Conservation (phyloP, 2,329 filamentous ascomycete genomes). For the Penicillium griseofulvum region DNA sequence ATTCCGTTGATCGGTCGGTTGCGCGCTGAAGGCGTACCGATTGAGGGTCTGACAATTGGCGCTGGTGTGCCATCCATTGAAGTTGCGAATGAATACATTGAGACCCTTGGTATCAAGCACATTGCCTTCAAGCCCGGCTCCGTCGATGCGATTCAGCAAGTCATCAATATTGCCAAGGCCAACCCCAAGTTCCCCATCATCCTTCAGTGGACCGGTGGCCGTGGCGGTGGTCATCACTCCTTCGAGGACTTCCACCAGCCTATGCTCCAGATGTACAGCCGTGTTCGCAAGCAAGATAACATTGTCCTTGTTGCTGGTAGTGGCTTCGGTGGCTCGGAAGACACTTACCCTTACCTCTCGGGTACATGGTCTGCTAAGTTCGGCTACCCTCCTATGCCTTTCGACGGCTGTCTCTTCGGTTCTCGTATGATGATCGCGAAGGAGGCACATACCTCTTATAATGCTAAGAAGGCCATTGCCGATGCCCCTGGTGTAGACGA, state of each 20-base stretch:
- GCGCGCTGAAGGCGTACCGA: conserved; percentile 79
- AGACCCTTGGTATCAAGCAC: conserved; percentile 88
- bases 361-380: conserved; percentile 84
- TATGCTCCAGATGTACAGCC: conserved; percentile 84
- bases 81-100: conserved; percentile 88
- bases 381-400: conserved; percentile 89
- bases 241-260: conserved; percentile 95
- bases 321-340: conserved; percentile 85
- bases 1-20: conserved; percentile 51
- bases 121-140: conserved; percentile 94
- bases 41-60: conserved; percentile 88
- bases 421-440: conserved; percentile 94
- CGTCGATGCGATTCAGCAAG: conserved; percentile 79
- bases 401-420: conserved; percentile 86
- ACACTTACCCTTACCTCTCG: conserved; percentile 89
- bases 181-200: conserved; percentile 91
- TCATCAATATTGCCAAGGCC: conserved; percentile 91
- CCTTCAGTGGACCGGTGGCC: conserved; percentile 91
- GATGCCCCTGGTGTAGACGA: conserved; percentile 82
- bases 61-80: conserved; percentile 92
- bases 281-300: conserved; percentile 81
- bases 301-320: conserved; percentile 86
- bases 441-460: conserved; percentile 83
- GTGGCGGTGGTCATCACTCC: conserved; percentile 91
- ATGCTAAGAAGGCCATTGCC: conserved; percentile 85